Conservation (phyloP, 2,329 filamentous ascomycete species). For the Myriosclerotinia scirpicola region DNA sequence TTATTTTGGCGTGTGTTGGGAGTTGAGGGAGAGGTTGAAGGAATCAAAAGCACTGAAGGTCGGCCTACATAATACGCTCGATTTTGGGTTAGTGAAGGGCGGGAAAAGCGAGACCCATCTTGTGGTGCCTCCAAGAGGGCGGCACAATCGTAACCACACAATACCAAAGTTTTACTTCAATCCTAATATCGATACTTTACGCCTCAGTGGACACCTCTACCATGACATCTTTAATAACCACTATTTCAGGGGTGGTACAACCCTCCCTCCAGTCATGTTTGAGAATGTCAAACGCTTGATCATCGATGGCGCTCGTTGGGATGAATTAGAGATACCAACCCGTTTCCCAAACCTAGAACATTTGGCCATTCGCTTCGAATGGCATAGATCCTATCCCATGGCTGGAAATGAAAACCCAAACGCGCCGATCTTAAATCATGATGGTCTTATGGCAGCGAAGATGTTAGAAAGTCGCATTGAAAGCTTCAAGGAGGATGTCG, state of each 20-base stretch:
- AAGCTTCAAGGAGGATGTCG: not conserved
- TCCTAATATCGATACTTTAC: not conserved
- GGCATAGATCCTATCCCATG: not conserved
- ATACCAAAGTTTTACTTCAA: not conserved
- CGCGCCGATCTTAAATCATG: no score
- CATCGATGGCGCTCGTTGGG: not conserved
- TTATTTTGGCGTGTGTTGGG: not conserved
- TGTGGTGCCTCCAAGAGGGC: no score
- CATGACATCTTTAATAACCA: not conserved
- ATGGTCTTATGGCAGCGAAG: no score
- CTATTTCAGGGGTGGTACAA: no score
- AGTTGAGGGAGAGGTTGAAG: not conserved
- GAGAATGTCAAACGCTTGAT: not conserved
- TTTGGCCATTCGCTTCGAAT: not conserved
- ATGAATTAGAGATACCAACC: not conserved
- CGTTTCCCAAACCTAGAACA: not conserved
- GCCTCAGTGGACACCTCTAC: not conserved
- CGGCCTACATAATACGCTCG: not conserved
- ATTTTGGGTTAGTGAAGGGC: not conserved
- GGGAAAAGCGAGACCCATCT: no score
- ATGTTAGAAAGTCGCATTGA: not conserved
- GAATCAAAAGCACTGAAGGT: not conserved
- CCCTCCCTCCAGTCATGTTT: not conserved
- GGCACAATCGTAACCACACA: no score
- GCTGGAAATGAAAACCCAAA: no score